Base-by-base conservation (phyloP, 148 eudicot species). In the Rhododendron vialii region DNA sequence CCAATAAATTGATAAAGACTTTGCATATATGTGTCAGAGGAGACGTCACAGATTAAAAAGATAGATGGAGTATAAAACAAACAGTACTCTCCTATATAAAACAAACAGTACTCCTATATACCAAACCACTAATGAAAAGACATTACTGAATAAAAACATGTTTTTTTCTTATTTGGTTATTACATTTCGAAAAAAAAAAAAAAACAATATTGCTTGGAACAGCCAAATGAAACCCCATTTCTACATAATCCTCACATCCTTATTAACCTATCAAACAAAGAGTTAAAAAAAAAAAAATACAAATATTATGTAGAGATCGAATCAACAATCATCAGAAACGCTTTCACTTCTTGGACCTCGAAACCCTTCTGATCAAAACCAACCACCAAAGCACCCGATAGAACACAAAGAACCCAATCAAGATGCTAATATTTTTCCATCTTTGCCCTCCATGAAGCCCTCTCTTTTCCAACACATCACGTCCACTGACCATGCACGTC, bases 351-450 rank as follows among this genome's bases (percentile, higher is more conserved):
- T 92, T 95, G 67, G 93, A 93, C 53, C 88, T 92, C 5, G 99
- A 96, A 82, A 94, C 94, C 88, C 99, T 94, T 87, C 98, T 92
- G 47, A 93, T 94, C 91, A 96, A 90, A 51, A 92, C 95, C 59
- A 94, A 24, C 85, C 94, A 92, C 87, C 98, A 95, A 43, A 96
- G 92, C 41, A 94, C 86, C 33, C 98, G 96, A 88, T 93, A 96
- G 18, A 94, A 69, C 85, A 96, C 92, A 85, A 96, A 96, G 87
- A 92, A 96, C 12, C 98, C 98, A 69, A 95, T 17, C 89, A 96
- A 88, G 38, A 93, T 84, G 86, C 93, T 93, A n/a, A 96, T 83
- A 85, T 95, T 94, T 12, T 79, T 89, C 99, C 99, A 96, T 81
- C 94, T 93, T 88, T 93, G 96, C 78, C 91, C 91, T 83, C 91